A percentile compares a stretch with the other conserved stretches of the same genome.
These are phyloP conservation scores for Rhynchosporium agropyri DNA, from an alignment of 2,329 filamentous ascomycete genomes.

Conservation along the genomic window DNA sequence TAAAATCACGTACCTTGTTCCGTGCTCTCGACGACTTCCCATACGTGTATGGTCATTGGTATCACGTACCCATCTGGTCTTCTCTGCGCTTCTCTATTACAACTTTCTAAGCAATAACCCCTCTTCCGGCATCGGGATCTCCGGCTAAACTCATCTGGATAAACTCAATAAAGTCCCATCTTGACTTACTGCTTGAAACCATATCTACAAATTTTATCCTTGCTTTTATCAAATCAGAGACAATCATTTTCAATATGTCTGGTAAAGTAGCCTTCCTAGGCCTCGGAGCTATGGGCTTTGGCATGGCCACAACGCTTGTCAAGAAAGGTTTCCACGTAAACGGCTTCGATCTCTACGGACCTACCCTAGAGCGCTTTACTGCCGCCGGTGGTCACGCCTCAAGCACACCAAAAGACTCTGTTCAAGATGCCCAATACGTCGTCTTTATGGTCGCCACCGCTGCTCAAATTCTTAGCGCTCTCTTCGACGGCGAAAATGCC, in stretches of 20 bases:
- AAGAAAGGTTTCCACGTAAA: conserved; percentile 67
- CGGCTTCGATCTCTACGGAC: conserved; percentile 71
- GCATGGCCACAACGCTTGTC: conserved; percentile 76
- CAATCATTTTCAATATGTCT: conserved; percentile 10
- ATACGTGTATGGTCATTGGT: no score
- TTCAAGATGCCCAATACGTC: conserved; percentile 60
- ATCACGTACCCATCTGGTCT: background rate
- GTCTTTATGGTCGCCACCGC: conserved; percentile 78
- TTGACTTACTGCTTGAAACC: background rate
- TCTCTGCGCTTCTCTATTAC: background rate
- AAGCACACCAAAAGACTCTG: conserved; percentile 62
- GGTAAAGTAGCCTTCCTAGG: conserved; percentile 46
- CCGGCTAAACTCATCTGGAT: conserved; percentile 5
- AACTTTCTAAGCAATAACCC: background rate
- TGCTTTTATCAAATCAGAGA: background rate
- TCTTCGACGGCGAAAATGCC: conserved; percentile 61
- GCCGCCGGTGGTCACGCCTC: conserved; percentile 63
- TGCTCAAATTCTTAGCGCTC: conserved; percentile 65
- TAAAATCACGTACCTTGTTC: background rate
- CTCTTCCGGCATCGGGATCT: conserved; percentile 1
- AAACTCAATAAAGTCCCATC: conserved; percentile 13
- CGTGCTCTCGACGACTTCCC: no score
- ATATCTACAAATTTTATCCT: background rate
- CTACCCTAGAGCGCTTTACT: conserved; percentile 67
- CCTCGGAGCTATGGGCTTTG: conserved; percentile 80